Conservation (phyloP, 2,329 filamentous ascomycete genomes). For the Ophiostoma novo-ulmi region DNA sequence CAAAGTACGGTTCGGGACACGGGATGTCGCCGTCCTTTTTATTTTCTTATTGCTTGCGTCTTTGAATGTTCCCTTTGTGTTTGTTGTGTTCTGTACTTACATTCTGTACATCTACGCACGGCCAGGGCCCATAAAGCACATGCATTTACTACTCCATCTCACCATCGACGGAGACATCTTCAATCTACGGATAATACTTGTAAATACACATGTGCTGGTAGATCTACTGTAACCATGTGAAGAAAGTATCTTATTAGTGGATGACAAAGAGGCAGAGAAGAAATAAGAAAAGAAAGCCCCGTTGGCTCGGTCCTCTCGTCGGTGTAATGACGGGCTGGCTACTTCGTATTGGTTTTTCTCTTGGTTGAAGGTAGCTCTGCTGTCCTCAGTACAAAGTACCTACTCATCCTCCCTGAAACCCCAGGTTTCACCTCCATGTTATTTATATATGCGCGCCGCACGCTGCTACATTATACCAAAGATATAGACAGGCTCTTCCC, state of each 20-base stretch:
- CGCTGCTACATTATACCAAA: background rate
- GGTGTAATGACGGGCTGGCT: background rate
- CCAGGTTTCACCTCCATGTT: constrained; percentile 9
- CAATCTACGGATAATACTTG: background rate
- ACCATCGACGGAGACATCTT: background rate
- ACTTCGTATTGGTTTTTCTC: too few relatives aligned
- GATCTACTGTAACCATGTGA: background rate
- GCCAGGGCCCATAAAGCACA: background rate
- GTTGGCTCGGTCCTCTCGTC: constrained; percentile 1
- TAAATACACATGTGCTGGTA: background rate
- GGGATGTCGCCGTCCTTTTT: background rate
- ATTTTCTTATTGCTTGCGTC: background rate
- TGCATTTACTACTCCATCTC: too few relatives aligned
- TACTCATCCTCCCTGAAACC: background rate
- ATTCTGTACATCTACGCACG: background rate
- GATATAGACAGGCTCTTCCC: background rate
- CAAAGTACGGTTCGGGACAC: constrained; percentile 9
- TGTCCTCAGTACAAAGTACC: background rate
- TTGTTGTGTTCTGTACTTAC: background rate
- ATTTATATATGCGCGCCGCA: background rate
- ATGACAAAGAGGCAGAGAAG: background rate
- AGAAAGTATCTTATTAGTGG: too few relatives aligned
- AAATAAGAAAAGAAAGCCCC: background rate
- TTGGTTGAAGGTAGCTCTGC: too few relatives aligned
- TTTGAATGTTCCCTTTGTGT: background rate